Base-by-base conservation (phyloP, 805 yeast species). In the Wickerhamomyces xylosicus region DNA sequence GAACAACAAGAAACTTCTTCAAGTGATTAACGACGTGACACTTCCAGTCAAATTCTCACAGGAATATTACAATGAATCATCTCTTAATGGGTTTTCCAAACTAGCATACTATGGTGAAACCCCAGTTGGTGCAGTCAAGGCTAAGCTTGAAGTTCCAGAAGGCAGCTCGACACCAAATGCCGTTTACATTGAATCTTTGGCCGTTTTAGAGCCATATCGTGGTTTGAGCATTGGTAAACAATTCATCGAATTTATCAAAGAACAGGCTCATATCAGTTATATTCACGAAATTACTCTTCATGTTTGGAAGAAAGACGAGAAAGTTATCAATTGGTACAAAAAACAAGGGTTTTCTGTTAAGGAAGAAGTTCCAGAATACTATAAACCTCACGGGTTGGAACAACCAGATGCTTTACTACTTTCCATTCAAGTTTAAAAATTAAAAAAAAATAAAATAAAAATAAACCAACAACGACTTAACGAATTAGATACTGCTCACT, bases 41-140 rank as follows among this genome's bases (percentile, higher is more conserved):
- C 62, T 77, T n/a, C 81, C 84, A 3, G 61, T 70, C 0, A 40
- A 53, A 2, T 80, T 74, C 49, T 52, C 74, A 1, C 72, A 71
- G 1, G 46, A 59, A 3, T 79, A 79, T 69, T 77, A 77, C 45
- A 47, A 64, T 22, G 68, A 68, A 18, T 61, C 74, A 13, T 56
- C 66, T 2, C 51, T 65, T 2, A 75, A 66, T 19, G 78, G 75
- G 21, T 60, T 80, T 27, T 68, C 70, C 27, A 69, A 78, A 51
- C 61, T 77, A 28, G 72, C 80, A 0, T 83, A 67, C 59, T 81
- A 69, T 57, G 72, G 80, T 36, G 95, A 82, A 51, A 72, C 83
- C 5, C 86, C 95, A 7, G 90, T 86, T 4, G 95, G 92, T 14
- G 80, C 77, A 4, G 62, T 86, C 36, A 77, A 78, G 43, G 79